Percentiles rank a stretch among this genome's conserved stretches.
Evolutionary conservation across 2,329 filamentous ascomycete species (phyloP).

Genomic region (Fusarium caatingaense): DNA sequence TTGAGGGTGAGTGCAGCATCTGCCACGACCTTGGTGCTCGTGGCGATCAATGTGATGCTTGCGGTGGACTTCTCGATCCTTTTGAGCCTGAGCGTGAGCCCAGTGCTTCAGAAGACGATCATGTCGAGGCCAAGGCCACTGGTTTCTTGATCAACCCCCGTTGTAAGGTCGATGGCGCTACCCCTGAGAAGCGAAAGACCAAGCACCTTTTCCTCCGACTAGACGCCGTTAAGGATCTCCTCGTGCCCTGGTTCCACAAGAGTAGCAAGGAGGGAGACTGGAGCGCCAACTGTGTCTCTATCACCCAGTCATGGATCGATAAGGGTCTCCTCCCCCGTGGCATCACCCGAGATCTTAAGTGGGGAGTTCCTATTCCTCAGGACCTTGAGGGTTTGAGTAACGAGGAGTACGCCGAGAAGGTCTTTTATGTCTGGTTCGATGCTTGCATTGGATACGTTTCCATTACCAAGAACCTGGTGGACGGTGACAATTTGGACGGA

Average conservation of each 20-base stretch:
- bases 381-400: slow-evolving; percentile 61
- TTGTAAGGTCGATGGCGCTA: slow-evolving; percentile 90
- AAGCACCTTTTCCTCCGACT: slow-evolving; percentile 92
- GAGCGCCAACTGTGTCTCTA: slow-evolving; percentile 79
- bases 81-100: slow-evolving; percentile 65
- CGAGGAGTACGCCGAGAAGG: slow-evolving; percentile 69
- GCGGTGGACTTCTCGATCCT: slow-evolving; percentile 77
- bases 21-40: slow-evolving; percentile 78
- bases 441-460: slow-evolving; percentile 96
- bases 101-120: slow-evolving; percentile 48
- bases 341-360: slow-evolving; percentile 92
- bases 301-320: slow-evolving; percentile 83
- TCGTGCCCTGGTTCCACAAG: slow-evolving; percentile 81
- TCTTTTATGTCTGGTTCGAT: slow-evolving; percentile 95
- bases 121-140: slow-evolving; percentile 52
- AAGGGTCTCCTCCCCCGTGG: slow-evolving; percentile 87
- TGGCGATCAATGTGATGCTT: slow-evolving; percentile 81
- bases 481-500: slow-evolving; percentile 56
- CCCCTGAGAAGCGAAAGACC: slow-evolving; percentile 82
- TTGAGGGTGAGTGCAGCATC: slow-evolving; percentile 81
- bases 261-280: slow-evolving; percentile 80
- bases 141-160: slow-evolving; percentile 79
- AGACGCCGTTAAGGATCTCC: slow-evolving; percentile 81
- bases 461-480: slow-evolving; percentile 90
- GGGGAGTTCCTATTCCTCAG: slow-evolving; percentile 74